Evolutionary conservation across 2,329 filamentous ascomycete genomes (phyloP).

Genomic region (Colletotrichum viniferum): DNA sequence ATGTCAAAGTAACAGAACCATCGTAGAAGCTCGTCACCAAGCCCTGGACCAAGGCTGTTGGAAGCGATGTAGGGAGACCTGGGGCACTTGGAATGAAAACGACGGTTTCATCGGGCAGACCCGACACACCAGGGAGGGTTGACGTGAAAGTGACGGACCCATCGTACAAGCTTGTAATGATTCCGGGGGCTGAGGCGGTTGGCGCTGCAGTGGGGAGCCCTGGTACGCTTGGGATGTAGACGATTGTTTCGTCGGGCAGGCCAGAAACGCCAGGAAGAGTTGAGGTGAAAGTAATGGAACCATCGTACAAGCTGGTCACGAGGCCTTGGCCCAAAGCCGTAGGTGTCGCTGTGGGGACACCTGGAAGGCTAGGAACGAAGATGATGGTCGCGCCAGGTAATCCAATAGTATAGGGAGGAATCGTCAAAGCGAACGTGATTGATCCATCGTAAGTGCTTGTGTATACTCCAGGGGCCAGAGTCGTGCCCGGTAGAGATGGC

Average conservation of each 20-base stretch:
- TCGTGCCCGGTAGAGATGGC: not conserved
- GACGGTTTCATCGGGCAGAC: not conserved
- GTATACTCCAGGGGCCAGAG: not conserved
- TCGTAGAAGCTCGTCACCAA: slow-evolving; percentile 9
- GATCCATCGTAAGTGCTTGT: not conserved
- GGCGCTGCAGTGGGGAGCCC: not conserved
- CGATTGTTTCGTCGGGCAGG: not conserved
- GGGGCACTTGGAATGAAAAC: not conserved
- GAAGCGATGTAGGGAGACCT: not conserved
- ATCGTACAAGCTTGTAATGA: not conserved
- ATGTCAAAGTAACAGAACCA: not conserved
- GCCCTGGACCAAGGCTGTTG: not conserved
- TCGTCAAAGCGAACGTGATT: not conserved
- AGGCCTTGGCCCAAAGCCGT: not conserved
- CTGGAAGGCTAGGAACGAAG: not conserved
- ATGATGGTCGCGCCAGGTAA: slow-evolving; percentile 1
- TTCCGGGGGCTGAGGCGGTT: not conserved
- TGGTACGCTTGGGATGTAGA: not conserved
- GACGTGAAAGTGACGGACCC: not conserved
- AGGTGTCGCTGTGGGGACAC: not conserved
- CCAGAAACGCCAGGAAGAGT: not conserved
- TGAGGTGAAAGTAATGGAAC: not conserved
- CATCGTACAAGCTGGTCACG: slow-evolving; percentile 7
- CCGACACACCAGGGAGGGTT: not conserved
- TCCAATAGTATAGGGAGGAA: not conserved